These are phyloP conservation scores for Cryphonectria naterciae DNA, from an alignment of 2,329 filamentous ascomycete genomes.

Conservation along the genomic window DNA sequence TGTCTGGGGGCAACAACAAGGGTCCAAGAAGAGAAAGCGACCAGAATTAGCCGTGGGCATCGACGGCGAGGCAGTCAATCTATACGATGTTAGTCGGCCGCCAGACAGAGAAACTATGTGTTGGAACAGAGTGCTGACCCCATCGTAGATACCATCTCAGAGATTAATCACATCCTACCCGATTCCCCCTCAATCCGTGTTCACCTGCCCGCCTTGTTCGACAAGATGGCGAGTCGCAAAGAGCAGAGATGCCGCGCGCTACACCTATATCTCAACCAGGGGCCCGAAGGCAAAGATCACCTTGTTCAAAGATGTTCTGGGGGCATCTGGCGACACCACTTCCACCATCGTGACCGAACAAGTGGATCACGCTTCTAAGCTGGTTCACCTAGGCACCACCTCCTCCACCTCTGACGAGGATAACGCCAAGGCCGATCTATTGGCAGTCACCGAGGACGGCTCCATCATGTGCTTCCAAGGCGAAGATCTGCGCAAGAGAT, in stretches of 20 bases:
- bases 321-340: constrained; percentile 54
- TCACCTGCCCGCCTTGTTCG: constrained; percentile 66
- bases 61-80: constrained; percentile 67
- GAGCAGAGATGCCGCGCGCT: constrained; percentile 55
- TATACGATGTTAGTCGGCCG: constrained; percentile 61
- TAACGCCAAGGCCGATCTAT: constrained; percentile 45
- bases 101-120: not conserved
- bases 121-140: constrained; percentile 28
- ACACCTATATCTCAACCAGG: constrained; percentile 64
- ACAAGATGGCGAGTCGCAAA: constrained; percentile 55
- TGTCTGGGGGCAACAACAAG: constrained; percentile 62
- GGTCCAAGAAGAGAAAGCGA: constrained; percentile 64
- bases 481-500: constrained; percentile 54
- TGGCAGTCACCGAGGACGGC: constrained; percentile 64
- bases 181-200: constrained; percentile 66
- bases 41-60: constrained; percentile 65
- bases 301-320: constrained; percentile 62
- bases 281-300: constrained; percentile 57
- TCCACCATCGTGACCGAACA: constrained; percentile 53
- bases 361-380: constrained; percentile 45
- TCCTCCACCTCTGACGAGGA: constrained; percentile 36
- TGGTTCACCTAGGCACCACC: constrained; percentile 49
- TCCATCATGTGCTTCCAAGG: constrained; percentile 64
- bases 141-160: constrained; percentile 60
- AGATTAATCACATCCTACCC: constrained; percentile 69